Evolutionary conservation across 441 rosid genomes (phyloP), one percentile per base, ranked within the genome.

Genomic region (Brassica balearica): DNA sequence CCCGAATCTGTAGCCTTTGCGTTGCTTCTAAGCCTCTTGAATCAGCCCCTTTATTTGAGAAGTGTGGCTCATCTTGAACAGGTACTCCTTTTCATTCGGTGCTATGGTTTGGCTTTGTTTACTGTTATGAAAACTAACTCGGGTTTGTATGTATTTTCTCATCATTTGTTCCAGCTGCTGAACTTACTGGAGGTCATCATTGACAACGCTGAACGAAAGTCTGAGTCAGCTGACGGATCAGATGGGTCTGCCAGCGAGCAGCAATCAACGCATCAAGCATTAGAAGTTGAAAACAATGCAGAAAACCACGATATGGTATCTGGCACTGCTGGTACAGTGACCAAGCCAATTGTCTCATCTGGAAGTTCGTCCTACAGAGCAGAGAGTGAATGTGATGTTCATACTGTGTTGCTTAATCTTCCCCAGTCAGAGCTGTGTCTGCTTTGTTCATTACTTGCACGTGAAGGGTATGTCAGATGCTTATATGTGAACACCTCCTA

Each of bases 21-120:
- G 19, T 77, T 93, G 85, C 98, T 96, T 77, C 83, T 96, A 82
- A 87, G 94, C 85, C 98, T 96, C 84, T 84, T 96, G 86, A 92
- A 89, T 82, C 97, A 93, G 80, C 97, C 99, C 71, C 93, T 96
- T 53, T 96, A 96, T 82, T 76, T 90, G 82, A 89, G 99, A 87
- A 96, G 99, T 71, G 82, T 96, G 74, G 96, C 99, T 69, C 99
- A 96, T 86, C 97, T 96, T 74, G 99, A 96, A 78, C 99, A 92
- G 99, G 99, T 93, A 75, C 60, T 63, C 53, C 59, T 72, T 62
- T 63, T 67, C 63, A 17, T 27, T 19, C 56, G 64, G 60, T 68
- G 20, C 20, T 51, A 62, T 56, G 75, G 68, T 70, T 65, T 2
- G 65, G 12, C 23, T 41, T 69, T 80, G 55, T 64, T 58, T 41